Evolutionary conservation across 2,329 filamentous ascomycete genomes (phyloP), one percentile per base, ranked within the genome.

Genomic region (Pseudogymnoascus sp.): DNA sequence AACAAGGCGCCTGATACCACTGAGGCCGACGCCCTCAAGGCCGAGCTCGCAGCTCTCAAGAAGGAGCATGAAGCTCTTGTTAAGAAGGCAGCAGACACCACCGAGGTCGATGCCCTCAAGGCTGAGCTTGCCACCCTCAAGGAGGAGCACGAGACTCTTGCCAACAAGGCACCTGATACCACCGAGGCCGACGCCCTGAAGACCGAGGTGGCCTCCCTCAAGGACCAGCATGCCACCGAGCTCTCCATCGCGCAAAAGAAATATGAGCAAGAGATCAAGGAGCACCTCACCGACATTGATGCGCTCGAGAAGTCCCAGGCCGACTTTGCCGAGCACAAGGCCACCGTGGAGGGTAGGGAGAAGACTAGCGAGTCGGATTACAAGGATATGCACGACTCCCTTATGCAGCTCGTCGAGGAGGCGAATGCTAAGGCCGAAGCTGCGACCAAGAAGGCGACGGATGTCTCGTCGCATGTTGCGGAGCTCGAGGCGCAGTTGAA

Each of bases 301-400:
- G 62, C 67, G 66, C 72, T 85, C 1, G 76, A 78, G 51, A 74
- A 83, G 63, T 73, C 77, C 1, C 75, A 80, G 66, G 83, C 83
- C 72, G 82, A 85, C 62, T 75, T 86, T 0, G 80, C 83, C 66
- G 79, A 81, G 6, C 76, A 80, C 69, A 80, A 78, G 73, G 76
- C 79, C 21, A 80, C 83, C 68, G 78, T 79, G 2, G 80, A 81
- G 10, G 79, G 79, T 10, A 80, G 79, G 72, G 70, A 77, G 62
- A 84, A 85, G 80, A 83, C 79, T n/a, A 78, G 81, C 57, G 78
- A 79, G 72, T 78, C 80, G n/a, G 83, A 86, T 72, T 86, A 85
- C 74, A 80, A 83, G 71, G 84, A 86, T 67, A 82, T 88, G 77
- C 83, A 85, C 71, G 84, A 88, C 62, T 85, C 81, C 66, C 79